Evolutionary conservation across 1,284 basidiomycete genomes (phyloP), one percentile per base, ranked within the genome.

Genomic region (Porogramme epimiltina): DNA sequence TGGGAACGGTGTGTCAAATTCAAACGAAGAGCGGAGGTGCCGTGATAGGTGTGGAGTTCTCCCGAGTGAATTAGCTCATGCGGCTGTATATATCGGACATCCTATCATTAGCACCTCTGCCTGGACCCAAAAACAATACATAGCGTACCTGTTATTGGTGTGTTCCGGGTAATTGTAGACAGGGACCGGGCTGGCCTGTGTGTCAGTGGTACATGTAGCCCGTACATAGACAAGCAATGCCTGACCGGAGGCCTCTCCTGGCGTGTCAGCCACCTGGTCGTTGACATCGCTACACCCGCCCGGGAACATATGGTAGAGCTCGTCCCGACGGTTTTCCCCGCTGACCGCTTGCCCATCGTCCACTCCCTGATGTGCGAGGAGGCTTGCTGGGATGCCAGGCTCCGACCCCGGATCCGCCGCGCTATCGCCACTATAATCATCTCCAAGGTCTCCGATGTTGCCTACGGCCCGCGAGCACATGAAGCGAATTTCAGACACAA

Each of bases 271-370:
- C 47, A 84, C 79, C 18, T 51, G 61, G 61, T 84, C 81, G 18
- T 80, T 81, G 22, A 68, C 47, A 31, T 70, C 71, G 33, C 58
- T 58, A 70, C 80, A 83, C 13, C 81, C 80, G 25, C 79, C 80
- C 61, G 82, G 76, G 71, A 82, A 84, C 34, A 80, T 79, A 63
- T 84, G 81, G 66, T 78, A 81, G 37, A 82, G 71, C 39, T 81
- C 80, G 58, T 80, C 73, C 78, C 78, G 80, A 67, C 80, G 79
- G 26, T 78, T 77, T 42, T 74, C 77, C 63, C 83, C 81, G 62
- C 83, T 5, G 81, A 83, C 71, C 76, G 41, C 10, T 10, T 15
- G 16, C 6, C 8, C 6, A 31, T 6, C 24, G 11, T 23, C 33
- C 10, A n/a, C 16, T 38, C 36, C 10, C 8, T 8, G 28, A 13